A percentile compares a stretch with the other conserved stretches of the same genome.
Evolutionary conservation across 495 filamentous ascomycete genomes (phyloP).

Genomic region (Parathielavia hyrcaniae): DNA sequence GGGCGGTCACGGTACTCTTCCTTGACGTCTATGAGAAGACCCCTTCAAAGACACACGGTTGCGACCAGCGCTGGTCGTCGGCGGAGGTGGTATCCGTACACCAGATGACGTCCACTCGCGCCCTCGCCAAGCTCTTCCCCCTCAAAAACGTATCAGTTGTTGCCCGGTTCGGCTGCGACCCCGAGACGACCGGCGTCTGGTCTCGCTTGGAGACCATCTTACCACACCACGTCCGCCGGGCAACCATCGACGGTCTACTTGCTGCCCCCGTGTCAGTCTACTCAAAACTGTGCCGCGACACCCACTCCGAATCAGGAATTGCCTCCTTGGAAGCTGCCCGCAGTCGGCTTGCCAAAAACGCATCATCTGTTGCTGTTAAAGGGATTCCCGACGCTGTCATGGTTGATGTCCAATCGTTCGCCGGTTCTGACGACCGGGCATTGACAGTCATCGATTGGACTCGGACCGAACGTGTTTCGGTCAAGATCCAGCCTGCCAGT

Average conservation of each 20-base stretch:
- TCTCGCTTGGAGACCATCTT: no score
- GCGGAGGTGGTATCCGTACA: background rate
- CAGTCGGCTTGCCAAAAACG: background rate
- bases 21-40: background rate
- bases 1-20: no score
- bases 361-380: background rate
- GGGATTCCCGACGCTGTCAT: background rate
- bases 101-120: background rate
- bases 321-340: background rate
- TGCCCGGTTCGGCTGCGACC: background rate
- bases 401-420: background rate
- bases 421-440: no score
- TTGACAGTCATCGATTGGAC: constrained; percentile 1
- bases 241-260: no score
- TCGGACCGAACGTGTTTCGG: background rate
- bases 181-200: no score
- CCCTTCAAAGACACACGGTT: background rate
- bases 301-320: no score
- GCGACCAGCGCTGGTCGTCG: background rate
- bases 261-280: background rate
- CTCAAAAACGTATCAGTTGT: background rate
- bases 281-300: background rate
- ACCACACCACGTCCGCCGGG: background rate
- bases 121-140: background rate
- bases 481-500: background rate